Base-by-base conservation (phyloP, 2,329 filamentous ascomycete species). In the Trichoderma guizhouense region DNA sequence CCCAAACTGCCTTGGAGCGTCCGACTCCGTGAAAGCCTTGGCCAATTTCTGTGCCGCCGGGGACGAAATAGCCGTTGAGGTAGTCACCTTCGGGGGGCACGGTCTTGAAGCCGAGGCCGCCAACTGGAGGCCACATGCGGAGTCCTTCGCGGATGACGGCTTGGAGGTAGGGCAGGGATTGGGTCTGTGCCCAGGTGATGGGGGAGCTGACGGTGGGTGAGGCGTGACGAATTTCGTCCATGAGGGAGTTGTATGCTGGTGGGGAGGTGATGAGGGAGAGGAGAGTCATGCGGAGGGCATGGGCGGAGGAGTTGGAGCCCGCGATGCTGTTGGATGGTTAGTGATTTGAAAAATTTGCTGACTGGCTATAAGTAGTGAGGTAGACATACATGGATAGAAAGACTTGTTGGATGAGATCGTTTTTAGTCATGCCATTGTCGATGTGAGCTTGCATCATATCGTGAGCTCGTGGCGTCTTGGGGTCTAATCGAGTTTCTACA, bases 251-350 rank as follows among this genome's bases (percentile, higher is more conserved):
- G 74, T 87, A 84, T 12, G 87, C 81, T 0, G 75, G 77, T 2
- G 81, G 79, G 26, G 84, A 82, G 47, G 84, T 86, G 51, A 85
- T 82, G 53, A 89, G 78, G 72, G 86, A 84, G 39, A 89, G 83
- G 53, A 89, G 72, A 5, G 83, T 87, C 72, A 85, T 82, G 3
- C 87, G 85, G 2, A 90, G 80, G 1, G 84, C 83, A 0, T 85
- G 86, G 0, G 88, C 88, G 0, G 88, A 89, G 0, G 88, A 89
- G 79, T 90, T 88, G 24, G 88, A 89, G 30, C 88, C 88, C 18
- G 88, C 87, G 76, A 89, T 87, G 73, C 86, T 88, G 55, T 26
- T 7, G 5, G 57, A 2, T 58, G 2, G 1, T 53, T 53, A 53
- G 47, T 21, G 5, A 0, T 2, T 11, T 15, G 11, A 7, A 7